Conservation (phyloP, 2,329 filamentous ascomycete species). For the Orbilia blumenaviensis region DNA sequence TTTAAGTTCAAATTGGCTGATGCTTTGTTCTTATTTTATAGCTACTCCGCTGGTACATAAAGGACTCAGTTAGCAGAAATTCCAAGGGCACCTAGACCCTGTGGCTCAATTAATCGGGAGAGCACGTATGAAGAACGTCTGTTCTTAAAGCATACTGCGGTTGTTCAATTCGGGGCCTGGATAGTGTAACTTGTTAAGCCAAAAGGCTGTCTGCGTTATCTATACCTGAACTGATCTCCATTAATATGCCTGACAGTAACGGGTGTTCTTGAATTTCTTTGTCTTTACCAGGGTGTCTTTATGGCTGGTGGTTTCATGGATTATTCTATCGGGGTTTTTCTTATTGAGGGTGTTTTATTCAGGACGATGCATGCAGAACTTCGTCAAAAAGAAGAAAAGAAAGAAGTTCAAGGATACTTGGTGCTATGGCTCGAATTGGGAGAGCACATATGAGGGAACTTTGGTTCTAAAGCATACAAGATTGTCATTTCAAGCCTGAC, state of each 20-base stretch:
- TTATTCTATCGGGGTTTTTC: no score
- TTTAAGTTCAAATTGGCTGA: conserved; percentile 3
- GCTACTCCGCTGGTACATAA: neutral
- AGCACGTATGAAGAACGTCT: neutral
- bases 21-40: conserved; percentile 18
- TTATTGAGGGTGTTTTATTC: no score
- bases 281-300: no score
- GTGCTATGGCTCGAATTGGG: conserved; percentile 16
- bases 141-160: conserved; percentile 8
- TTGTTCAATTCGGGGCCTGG: neutral
- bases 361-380: neutral
- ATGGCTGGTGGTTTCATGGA: no score
- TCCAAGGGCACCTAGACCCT: neutral
- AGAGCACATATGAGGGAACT: conserved; percentile 25
- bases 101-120: neutral
- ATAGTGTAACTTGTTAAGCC: no score
- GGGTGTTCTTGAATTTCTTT: neutral
- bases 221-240: no score
- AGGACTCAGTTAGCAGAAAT: neutral
- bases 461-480: conserved; percentile 19
- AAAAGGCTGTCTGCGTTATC: no score
- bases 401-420: neutral
- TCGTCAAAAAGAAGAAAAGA: neutral
- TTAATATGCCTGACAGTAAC: no score
- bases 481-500: conserved; percentile 18